Evolutionary conservation across 2,329 filamentous ascomycete species (phyloP).

Genomic region (Didymella keratinophila): DNA sequence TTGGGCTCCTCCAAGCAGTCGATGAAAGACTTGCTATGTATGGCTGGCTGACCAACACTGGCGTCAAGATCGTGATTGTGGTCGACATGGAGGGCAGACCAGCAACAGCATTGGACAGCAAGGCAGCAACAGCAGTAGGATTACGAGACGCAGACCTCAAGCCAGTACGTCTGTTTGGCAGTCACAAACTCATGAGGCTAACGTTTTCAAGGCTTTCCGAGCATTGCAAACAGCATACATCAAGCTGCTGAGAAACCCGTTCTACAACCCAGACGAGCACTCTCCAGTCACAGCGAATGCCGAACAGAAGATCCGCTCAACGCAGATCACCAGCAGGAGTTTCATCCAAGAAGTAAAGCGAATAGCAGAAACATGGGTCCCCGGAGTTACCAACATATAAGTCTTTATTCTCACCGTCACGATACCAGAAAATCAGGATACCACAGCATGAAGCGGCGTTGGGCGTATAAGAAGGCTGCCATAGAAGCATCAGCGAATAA

Average conservation of each 20-base stretch:
- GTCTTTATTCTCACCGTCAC: conserved; percentile 10
- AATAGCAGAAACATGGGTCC: conserved; percentile 85
- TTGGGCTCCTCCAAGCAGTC: conserved; percentile 89
- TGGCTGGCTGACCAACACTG: conserved; percentile 96
- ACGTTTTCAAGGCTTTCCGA: conserved; percentile 72
- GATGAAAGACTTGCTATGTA: conserved; percentile 94
- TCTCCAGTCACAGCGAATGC: conserved; percentile 64
- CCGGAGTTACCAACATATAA: conserved; percentile 71
- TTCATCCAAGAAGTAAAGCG: conserved; percentile 84
- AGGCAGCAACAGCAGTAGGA: conserved; percentile 63
- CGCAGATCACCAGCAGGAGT: conserved; percentile 79
- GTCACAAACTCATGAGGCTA: neutral
- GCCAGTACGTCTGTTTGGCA: conserved; percentile 62
- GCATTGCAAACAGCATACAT: conserved; percentile 95
- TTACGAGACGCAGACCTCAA: conserved; percentile 88
- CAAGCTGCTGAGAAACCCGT: conserved; percentile 87
- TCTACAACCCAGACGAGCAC: conserved; percentile 89
- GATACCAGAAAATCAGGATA: conserved; percentile 33
- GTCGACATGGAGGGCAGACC: conserved; percentile 86
- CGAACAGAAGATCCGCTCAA: conserved; percentile 54
- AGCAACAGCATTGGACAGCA: conserved; percentile 46
- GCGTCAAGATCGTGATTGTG: conserved; percentile 86
- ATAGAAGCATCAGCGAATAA: conserved; percentile 1
- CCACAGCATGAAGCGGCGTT: conserved; percentile 41
- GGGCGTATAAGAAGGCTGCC: conserved; percentile 2